A percentile compares a stretch with the other conserved stretches of the same genome.
Conservation (phyloP, 805 yeast species). For the Candida coleopterorum region DNA sequence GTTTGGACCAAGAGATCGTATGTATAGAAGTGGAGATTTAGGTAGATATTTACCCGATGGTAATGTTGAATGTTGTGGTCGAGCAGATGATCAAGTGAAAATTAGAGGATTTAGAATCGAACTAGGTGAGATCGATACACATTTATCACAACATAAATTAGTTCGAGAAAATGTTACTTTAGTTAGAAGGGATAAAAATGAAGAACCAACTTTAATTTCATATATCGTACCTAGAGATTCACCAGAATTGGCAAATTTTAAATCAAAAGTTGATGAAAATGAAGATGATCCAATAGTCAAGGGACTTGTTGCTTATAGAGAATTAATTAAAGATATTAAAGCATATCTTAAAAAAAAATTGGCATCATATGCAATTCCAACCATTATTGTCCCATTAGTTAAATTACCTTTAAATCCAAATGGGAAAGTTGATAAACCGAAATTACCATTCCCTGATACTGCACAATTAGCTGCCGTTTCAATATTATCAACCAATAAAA, state of each 20-base stretch:
- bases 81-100: conserved; percentile 98
- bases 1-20: conserved; percentile 92
- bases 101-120: conserved; percentile 98
- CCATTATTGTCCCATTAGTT: conserved; percentile 81
- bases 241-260: conserved; percentile 43
- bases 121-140: conserved; percentile 97
- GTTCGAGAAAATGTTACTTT: conserved; percentile 92
- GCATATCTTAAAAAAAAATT: conserved; percentile 80
- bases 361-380: conserved; percentile 91
- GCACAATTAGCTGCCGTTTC: conserved; percentile 81
- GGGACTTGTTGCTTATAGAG: conserved; percentile 73
- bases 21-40: conserved; percentile 95
- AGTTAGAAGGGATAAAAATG: conserved; percentile 86
- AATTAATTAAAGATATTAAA: conserved; percentile 75
- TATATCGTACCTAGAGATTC: conserved; percentile 76
- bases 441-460: conserved; percentile 88
- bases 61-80: conserved; percentile 95
- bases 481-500: conserved; percentile 30
- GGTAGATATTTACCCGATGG: conserved; percentile 98
- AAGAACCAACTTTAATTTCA: conserved; percentile 87
- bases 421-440: conserved; percentile 97
- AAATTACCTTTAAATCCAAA: conserved; percentile 93
- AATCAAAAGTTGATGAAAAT: conserved; percentile 42
- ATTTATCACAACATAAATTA: conserved; percentile 85
- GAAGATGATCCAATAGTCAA: conserved; percentile 63